Percentiles rank a stretch among this genome's conserved stretches.
These are phyloP conservation scores for Fusarium transvaalense DNA, from an alignment of 2,329 filamentous ascomycete species.

Conservation along the genomic window DNA sequence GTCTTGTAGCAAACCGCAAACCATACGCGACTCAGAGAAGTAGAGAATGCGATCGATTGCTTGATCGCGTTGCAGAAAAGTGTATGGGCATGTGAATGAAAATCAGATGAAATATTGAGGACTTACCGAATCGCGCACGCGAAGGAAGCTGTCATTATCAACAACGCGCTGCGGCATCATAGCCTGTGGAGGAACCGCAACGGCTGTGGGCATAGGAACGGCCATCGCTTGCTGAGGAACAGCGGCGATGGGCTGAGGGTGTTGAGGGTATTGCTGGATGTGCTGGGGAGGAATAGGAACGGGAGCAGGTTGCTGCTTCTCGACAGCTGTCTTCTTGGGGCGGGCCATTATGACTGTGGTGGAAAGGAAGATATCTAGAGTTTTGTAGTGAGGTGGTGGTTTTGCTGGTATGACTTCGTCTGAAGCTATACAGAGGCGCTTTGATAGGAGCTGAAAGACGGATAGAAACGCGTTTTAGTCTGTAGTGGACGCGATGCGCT, in stretches of 20 bases:
- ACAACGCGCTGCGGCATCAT: conserved; percentile 58
- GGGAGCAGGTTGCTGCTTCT: conserved; percentile 52
- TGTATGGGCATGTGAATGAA: background rate
- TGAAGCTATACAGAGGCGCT: conserved; percentile 13
- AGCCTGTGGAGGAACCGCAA: conserved; percentile 37
- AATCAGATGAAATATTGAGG: conserved; percentile 25
- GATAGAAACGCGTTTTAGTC: conserved; percentile 29
- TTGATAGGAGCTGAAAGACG: conserved; percentile 12
- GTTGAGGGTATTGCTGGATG: conserved; percentile 40
- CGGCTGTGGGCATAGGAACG: conserved; percentile 48
- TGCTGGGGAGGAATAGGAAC: conserved; percentile 47
- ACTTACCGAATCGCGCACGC: conserved; percentile 86
- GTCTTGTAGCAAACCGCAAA: background rate
- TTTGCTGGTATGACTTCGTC: conserved; percentile 12
- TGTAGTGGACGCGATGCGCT: conserved; percentile 40
- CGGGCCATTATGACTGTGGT: conserved; percentile 56
- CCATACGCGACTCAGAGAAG: background rate
- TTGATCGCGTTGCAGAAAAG: background rate
- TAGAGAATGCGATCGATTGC: background rate
- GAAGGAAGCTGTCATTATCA: conserved; percentile 81
- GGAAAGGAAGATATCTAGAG: conserved; percentile 9
- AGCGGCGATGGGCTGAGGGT: conserved; percentile 49
- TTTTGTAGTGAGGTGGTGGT: background rate
- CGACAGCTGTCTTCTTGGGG: conserved; percentile 58
- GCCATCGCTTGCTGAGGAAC: conserved; percentile 58